A percentile compares a stretch with the other conserved stretches of the same genome.
Conservation (phyloP, 495 filamentous ascomycete genomes). For the Talaromyces thailandensis region DNA sequence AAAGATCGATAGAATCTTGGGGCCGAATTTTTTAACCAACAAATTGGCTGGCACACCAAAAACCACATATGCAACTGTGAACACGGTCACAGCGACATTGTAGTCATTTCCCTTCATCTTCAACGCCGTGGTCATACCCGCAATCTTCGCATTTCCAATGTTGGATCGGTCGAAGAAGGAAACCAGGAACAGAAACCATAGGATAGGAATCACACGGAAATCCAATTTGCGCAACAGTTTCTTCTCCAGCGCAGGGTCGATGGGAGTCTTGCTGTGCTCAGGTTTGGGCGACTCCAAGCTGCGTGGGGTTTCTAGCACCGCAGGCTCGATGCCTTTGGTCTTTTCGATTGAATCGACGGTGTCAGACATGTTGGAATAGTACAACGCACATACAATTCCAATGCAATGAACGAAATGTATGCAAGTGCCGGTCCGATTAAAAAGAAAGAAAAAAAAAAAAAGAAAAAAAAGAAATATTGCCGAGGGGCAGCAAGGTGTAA, state of each 20-base stretch:
- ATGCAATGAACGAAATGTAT: not conserved
- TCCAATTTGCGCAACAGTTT: constrained; percentile 31
- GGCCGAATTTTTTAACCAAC: constrained; percentile 54
- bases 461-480: too few species aligned
- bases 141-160: constrained; percentile 47
- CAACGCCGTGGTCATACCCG: constrained; percentile 41
- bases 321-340: not conserved
- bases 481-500: not conserved
- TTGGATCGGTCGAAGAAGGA: constrained; percentile 42
- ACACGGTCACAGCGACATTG: constrained; percentile 47
- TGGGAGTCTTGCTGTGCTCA: not conserved
- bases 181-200: constrained; percentile 28
- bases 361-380: not conserved
- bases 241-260: constrained; percentile 41
- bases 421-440: not conserved
- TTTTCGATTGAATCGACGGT: not conserved
- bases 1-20: constrained; percentile 35
- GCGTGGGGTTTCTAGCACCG: constrained; percentile 1
- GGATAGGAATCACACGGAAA: constrained; percentile 22
- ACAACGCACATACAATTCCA: not conserved
- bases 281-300: not conserved
- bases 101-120: constrained; percentile 36
- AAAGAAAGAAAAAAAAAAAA: not conserved
- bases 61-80: constrained; percentile 50
- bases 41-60: constrained; percentile 53